Conservation (phyloP, 345 rosid genomes). For the Lagerstroemia speciosa region DNA sequence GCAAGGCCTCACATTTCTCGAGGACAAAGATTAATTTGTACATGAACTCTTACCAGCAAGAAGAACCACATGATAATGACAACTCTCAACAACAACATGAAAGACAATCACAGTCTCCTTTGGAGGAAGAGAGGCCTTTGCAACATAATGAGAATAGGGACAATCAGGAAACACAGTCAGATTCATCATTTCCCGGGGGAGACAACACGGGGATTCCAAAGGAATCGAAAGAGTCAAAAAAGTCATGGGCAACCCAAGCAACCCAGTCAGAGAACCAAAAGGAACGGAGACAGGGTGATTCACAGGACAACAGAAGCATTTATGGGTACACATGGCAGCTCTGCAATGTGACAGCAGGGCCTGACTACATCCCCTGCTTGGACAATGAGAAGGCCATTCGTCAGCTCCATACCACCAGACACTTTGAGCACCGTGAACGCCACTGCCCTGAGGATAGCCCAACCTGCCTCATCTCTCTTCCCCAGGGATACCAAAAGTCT, state of each 20-base stretch:
- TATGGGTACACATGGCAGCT: constrained; percentile 52
- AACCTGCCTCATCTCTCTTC: constrained; percentile 57
- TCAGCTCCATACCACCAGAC: constrained; percentile 40
- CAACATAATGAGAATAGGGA: constrained; percentile 1
- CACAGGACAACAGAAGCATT: constrained; percentile 17
- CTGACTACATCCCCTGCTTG: constrained; percentile 91
- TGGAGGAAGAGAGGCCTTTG: neutral
- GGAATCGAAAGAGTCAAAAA: constrained; percentile 69
- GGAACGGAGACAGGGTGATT: constrained; percentile 45
- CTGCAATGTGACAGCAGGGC: constrained; percentile 70
- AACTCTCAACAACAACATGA: neutral
- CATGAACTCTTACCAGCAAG: neutral
- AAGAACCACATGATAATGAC: neutral
- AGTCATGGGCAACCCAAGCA: constrained; percentile 67
- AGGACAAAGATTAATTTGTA: neutral
- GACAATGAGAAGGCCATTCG: constrained; percentile 70
- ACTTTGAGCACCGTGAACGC: constrained; percentile 84
- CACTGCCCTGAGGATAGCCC: constrained; percentile 88
- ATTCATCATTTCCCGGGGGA: constrained; percentile 14
- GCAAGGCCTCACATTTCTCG: neutral
- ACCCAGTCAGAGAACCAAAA: constrained; percentile 63
- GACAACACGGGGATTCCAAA: constrained; percentile 55
- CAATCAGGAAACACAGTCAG: neutral
- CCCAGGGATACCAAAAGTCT: constrained; percentile 59
- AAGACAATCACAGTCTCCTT: neutral